Evolutionary conservation across 2,329 filamentous ascomycete genomes (phyloP).

Genomic region (Grosmannia huntii): DNA sequence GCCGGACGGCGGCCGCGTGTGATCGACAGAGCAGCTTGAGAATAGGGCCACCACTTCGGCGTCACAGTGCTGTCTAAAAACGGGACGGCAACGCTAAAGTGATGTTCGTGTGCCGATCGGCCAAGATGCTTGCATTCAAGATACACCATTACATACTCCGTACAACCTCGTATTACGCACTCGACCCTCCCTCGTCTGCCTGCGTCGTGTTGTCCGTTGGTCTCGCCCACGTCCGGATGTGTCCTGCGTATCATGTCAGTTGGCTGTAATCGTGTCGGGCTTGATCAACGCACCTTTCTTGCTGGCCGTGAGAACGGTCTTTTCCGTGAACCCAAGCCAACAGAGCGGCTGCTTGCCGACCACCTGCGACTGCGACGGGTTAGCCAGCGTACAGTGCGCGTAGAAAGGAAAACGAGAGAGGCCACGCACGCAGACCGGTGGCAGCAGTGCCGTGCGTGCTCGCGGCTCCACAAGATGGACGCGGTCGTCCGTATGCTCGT

Average conservation of each 20-base stretch:
- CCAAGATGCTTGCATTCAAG: no score
- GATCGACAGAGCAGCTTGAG: no score
- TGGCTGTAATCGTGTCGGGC: neutral
- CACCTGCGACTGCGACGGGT: constrained; percentile 49
- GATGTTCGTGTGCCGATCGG: neutral
- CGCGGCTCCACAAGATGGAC: constrained; percentile 76
- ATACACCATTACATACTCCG: no score
- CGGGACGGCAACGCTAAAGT: neutral
- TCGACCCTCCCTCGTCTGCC: constrained; percentile 5
- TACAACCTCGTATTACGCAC: neutral
- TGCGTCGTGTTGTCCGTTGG: constrained; percentile 25
- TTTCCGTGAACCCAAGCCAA: constrained; percentile 88
- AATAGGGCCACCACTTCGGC: neutral
- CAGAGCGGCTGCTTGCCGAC: constrained; percentile 78
- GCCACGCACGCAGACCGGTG: constrained; percentile 67
- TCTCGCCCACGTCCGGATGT: constrained; percentile 29
- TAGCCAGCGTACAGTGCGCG: neutral
- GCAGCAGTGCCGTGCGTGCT: constrained; percentile 70
- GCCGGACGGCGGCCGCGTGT: neutral
- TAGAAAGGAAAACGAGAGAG: neutral
- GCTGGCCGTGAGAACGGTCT: constrained; percentile 85
- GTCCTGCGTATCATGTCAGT: constrained; percentile 16
- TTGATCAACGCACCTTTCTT: constrained; percentile 56
- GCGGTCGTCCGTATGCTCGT: constrained; percentile 42
- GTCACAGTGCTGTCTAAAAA: no score